These are phyloP conservation scores for Boechera retrofracta DNA, from an alignment of 345 rosid species.

Conservation along the genomic window DNA sequence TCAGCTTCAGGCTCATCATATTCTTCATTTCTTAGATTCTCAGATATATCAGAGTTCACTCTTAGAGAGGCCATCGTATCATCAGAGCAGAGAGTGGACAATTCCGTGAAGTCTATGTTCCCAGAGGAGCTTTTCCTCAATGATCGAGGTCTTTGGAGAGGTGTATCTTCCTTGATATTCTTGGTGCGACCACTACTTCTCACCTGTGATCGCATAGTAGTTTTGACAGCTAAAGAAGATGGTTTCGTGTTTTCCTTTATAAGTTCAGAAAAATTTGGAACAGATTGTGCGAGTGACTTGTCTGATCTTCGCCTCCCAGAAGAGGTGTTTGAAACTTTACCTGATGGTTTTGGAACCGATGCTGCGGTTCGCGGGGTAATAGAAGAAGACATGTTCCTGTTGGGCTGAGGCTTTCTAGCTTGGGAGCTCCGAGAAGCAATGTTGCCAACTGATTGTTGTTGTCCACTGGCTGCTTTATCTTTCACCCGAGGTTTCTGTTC, in stretches of 20 bases:
- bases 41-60: slow-evolving; percentile 59
- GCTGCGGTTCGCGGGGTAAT: slow-evolving; percentile 55
- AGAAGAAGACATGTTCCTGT: slow-evolving; percentile 58
- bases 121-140: slow-evolving; percentile 64
- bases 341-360: slow-evolving; percentile 57
- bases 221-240: slow-evolving; percentile 60
- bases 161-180: slow-evolving; percentile 62
- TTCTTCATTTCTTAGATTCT: slow-evolving; percentile 49
- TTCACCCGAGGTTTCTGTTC: slow-evolving; percentile 43
- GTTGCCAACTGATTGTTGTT: slow-evolving; percentile 48
- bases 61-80: slow-evolving; percentile 53
- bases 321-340: slow-evolving; percentile 64
- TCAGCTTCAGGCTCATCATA: slow-evolving; percentile 58
- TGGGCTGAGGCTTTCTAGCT: slow-evolving; percentile 54
- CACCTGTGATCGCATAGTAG: slow-evolving; percentile 55
- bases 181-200: slow-evolving; percentile 63
- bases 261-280: slow-evolving; percentile 83
- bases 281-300: slow-evolving; percentile 61
- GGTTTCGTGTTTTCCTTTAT: slow-evolving; percentile 92
- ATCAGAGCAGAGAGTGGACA: slow-evolving; percentile 51
- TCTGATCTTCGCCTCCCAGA: slow-evolving; percentile 63
- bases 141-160: slow-evolving; percentile 58
- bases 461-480: slow-evolving; percentile 56
- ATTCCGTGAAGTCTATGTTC: slow-evolving; percentile 56
- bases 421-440: slow-evolving; percentile 61